Evolutionary conservation across 2,329 filamentous ascomycete species (phyloP), one percentile per base, ranked within the genome.

Genomic region (Nannizzia gypsea): DNA sequence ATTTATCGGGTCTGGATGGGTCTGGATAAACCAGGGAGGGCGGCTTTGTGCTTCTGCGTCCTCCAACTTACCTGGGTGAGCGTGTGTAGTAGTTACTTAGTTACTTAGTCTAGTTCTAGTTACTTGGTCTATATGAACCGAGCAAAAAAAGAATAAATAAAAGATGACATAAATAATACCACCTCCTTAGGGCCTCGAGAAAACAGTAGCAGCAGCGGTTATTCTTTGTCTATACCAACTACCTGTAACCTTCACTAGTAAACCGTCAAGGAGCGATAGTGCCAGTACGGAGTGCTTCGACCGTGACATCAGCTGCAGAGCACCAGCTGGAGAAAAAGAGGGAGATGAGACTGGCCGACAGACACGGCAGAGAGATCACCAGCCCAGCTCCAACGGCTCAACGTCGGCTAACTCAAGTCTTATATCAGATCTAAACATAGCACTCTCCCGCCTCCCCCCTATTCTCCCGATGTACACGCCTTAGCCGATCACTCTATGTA

Each of bases 1-100:
- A 52, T 52, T n/a, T 52, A 31, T 52, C 48, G 48, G 48, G 48
- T 52, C 48, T 52, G 48, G 48, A 15, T 52, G 48, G 48, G 48
- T 52, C 48, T 52, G 48, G 48, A n/a, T 28, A 52, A 48, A 48
- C 48, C 48, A 52, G 48, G 26, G 48, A 24, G 48, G 26, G 48
- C 13, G 48, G 48, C 48, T 13, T 52, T 52, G 22, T 52, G 28
- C 26, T 52, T 52, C 26, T 52, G 26, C 48, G 15, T 52, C 48
- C 48, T 17, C n/a, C 38, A 36, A 36, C n/a, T 24, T 31, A 31
- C 48, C 22, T 28, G 26, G 22, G 48, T 52, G 22, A 52, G 48
- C 48, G 48, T 52, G 22, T 52, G 48, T 52, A 28, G 44, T 50
- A 28, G 44, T 50, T 52, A 52, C 22, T 31, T 52, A 22, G 17